Evolutionary conservation across 176 grass and related monocot species (phyloP).

Genomic region (barley (Hordeum vulgare)): DNA sequence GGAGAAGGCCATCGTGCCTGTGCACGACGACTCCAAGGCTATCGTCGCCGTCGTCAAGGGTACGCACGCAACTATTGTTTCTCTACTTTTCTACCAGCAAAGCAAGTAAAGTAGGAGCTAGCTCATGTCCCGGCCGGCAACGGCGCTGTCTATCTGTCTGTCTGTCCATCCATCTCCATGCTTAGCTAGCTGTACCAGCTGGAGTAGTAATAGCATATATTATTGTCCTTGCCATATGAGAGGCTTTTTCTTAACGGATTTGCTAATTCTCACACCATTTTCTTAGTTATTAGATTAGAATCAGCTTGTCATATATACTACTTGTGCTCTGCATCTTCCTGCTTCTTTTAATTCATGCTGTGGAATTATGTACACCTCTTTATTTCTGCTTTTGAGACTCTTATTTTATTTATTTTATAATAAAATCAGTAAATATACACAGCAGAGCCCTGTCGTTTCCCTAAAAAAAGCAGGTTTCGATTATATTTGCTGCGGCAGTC

Average conservation of each 20-base stretch:
- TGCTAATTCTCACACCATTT: too few relatives aligned
- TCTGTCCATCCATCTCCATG: not conserved
- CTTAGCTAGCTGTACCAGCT: not conserved
- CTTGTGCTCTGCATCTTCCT: not conserved
- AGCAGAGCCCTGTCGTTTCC: too few relatives aligned
- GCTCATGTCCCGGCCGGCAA: not conserved
- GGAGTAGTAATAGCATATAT: not conserved
- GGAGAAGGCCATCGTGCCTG: constrained; percentile 44
- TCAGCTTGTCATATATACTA: not conserved
- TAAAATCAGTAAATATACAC: too few relatives aligned
- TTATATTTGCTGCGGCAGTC: too few relatives aligned
- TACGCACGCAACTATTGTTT: not conserved
- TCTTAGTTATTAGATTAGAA: too few relatives aligned
- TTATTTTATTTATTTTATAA: too few relatives aligned
- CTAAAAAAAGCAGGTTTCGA: too few relatives aligned
- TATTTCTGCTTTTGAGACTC: too few relatives aligned
- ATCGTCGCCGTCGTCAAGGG: constrained; percentile 32
- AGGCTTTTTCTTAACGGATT: not conserved
- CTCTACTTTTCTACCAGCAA: too few relatives aligned
- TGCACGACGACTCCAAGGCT: constrained; percentile 40
- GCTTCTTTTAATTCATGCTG: not conserved
- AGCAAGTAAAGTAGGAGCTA: too few relatives aligned
- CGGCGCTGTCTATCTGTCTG: not conserved
- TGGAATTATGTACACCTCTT: not conserved
- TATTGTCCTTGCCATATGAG: not conserved